These are phyloP conservation scores for Metroxylon sagu DNA, from an alignment of 176 grass and related monocot genomes.

Conservation along the genomic window DNA sequence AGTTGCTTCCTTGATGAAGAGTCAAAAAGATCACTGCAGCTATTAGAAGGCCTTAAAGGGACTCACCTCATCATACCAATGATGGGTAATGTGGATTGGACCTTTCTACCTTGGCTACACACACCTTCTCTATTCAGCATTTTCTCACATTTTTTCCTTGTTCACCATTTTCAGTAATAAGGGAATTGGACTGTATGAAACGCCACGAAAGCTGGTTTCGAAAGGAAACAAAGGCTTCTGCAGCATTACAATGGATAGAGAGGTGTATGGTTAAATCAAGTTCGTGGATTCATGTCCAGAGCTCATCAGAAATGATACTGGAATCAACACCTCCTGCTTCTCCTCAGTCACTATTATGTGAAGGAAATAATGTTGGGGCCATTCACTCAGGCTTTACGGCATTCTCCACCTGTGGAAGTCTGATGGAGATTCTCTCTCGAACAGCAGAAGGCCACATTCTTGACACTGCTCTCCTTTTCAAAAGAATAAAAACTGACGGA, in stretches of 20 bases:
- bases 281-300: slow-evolving; percentile 92
- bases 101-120: background rate
- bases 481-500: slow-evolving; percentile 21
- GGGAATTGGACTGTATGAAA: slow-evolving; percentile 83
- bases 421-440: slow-evolving; percentile 43
- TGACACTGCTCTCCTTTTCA: slow-evolving; percentile 48
- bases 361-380: slow-evolving; percentile 8
- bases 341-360: slow-evolving; percentile 29
- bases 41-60: slow-evolving; percentile 75
- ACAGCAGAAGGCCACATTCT: slow-evolving; percentile 61
- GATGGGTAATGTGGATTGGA: slow-evolving; percentile 45
- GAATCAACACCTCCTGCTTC: slow-evolving; percentile 69
- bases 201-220: slow-evolving; percentile 50
- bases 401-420: slow-evolving; percentile 27
- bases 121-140: slow-evolving; percentile 6
- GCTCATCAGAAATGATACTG: slow-evolving; percentile 46
- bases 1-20: slow-evolving; percentile 66
- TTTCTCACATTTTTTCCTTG: background rate
- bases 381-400: slow-evolving; percentile 29
- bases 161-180: slow-evolving; percentile 41
- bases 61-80: slow-evolving; percentile 65
- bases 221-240: slow-evolving; percentile 53
- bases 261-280: slow-evolving; percentile 58
- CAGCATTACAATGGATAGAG: slow-evolving; percentile 70
- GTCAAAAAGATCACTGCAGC: slow-evolving; percentile 52